A percentile compares a stretch with the other conserved stretches of the same genome.
Conservation (phyloP, 352 stramenopile species). For the Globisporangium carolinianum region DNA sequence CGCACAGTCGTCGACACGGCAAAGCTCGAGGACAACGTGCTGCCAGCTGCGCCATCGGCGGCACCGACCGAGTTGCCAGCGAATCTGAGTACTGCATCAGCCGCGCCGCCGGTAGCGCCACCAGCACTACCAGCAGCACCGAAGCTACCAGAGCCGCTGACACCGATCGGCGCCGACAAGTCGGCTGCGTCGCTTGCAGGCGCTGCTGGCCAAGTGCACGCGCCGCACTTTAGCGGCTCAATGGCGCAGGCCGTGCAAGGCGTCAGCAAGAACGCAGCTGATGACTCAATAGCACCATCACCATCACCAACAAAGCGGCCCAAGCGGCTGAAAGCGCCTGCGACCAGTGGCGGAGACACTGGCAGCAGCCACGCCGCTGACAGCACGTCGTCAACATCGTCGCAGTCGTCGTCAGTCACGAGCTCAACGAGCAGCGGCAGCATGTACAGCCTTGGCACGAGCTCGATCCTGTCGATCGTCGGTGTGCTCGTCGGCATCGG, state of each 20-base stretch:
- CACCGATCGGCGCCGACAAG: too few species aligned
- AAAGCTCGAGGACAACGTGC: slow-evolving; percentile 11
- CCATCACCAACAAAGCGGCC: slow-evolving; percentile 1
- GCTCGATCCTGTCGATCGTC: slow-evolving; percentile 66
- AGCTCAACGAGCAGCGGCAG: slow-evolving; percentile 35
- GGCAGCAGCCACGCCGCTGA: slow-evolving; percentile 5
- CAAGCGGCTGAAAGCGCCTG: slow-evolving; percentile 4
- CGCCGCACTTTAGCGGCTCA: slow-evolving; percentile 4
- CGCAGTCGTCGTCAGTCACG: slow-evolving; percentile 19
- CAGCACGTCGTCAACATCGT: slow-evolving; percentile 3
- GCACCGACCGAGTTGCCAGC: not conserved
- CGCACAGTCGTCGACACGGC: too few species aligned
- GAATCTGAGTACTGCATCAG: not conserved
- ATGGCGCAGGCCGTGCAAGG: slow-evolving; percentile 4
- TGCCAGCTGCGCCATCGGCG: slow-evolving; percentile 1
- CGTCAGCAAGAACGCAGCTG: slow-evolving; percentile 8
- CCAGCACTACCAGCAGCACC: not conserved
- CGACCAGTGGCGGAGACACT: not conserved
- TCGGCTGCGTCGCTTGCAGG: not conserved
- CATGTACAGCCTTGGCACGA: slow-evolving; percentile 47
- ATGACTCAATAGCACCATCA: not conserved
- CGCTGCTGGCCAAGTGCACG: slow-evolving; percentile 9
- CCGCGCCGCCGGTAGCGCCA: not conserved
- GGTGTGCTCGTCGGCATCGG: slow-evolving; percentile 59
- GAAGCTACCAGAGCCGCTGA: too few species aligned